Base-by-base conservation (phyloP, 768 basidiomycete genomes). In the Mycena galericulata region DNA sequence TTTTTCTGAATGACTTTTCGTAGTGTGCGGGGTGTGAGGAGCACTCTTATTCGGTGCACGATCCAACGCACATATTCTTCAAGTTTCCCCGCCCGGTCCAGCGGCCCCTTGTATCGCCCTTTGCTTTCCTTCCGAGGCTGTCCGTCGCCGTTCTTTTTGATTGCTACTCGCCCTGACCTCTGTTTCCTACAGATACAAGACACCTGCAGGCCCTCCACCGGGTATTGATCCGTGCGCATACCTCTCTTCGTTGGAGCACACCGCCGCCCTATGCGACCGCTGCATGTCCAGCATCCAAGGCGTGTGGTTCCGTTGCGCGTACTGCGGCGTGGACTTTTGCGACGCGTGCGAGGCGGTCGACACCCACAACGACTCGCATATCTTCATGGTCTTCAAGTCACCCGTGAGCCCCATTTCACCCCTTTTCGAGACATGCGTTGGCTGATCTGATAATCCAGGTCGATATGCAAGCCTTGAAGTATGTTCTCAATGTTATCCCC, bases 321-420 rank as follows among this genome's bases (percentile, higher is more conserved):
- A 95, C 75, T 98, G 96, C 75, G 85, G 86, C 8, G 90, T 88
- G 72, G 97, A 98, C 76, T 81, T 97, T n/a, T 98, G 97, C 79
- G 89, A 89, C 45, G 86, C 86, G 32, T 97, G 96, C 73, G 93
- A 96, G 77, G 84, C 81, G 50, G 80, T 92, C 29, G 95, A 95
- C 74, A 91, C 92, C 49, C 96, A 98, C 75, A 88, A 96, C 72
- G 84, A 88, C 66, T 89, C 88, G 1, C 96, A 97, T 75, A 79
- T 95, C 46, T 98, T 96, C 78, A 83, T 97, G 36, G 92, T 93
- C 10, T 92, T 98, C 82, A 98, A 98, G 78, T 89, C 94, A 2
- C 82, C 85, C 45, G 94, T 95, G 69, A 78, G 87, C 77, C 17
- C 26, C 4, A 20, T 18, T 26, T 34, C 24, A 56, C 24, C 17